These are phyloP conservation scores for Scutellaria galericulata DNA, from an alignment of 257 asterid species.

Conservation along the genomic window DNA sequence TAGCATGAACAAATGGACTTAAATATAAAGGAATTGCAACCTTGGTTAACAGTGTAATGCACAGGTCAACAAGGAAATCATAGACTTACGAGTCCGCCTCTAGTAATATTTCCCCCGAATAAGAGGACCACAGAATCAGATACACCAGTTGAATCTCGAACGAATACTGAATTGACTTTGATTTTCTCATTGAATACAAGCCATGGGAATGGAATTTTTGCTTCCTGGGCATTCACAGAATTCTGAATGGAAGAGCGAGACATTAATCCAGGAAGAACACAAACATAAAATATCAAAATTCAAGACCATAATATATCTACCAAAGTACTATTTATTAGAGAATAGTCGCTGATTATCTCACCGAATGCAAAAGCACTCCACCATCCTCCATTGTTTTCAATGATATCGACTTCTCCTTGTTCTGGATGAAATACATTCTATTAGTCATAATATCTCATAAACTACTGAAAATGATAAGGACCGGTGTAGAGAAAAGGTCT, in stretches of 20 bases:
- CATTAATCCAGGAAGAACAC: slow-evolving; percentile 35
- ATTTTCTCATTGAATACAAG: slow-evolving; percentile 90
- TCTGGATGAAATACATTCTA: slow-evolving; percentile 54
- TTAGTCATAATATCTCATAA: slow-evolving; percentile 36
- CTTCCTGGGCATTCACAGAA: slow-evolving; percentile 81
- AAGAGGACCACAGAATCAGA: slow-evolving; percentile 84
- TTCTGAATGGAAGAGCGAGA: slow-evolving; percentile 46
- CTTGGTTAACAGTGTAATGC: slow-evolving; percentile 16
- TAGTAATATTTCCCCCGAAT: slow-evolving; percentile 75
- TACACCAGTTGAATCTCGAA: slow-evolving; percentile 92
- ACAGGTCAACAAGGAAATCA: slow-evolving; percentile 28
- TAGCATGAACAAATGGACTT: slow-evolving; percentile 24
- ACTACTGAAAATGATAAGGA: slow-evolving; percentile 3
- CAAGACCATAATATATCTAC: slow-evolving; percentile 19
- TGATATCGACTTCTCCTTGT: slow-evolving; percentile 85
- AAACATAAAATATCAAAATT: slow-evolving; percentile 11
- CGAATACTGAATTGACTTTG: slow-evolving; percentile 86
- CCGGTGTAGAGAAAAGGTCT: background rate
- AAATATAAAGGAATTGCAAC: slow-evolving; percentile 15
- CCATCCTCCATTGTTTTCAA: slow-evolving; percentile 98
- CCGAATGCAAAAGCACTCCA: slow-evolving; percentile 81
- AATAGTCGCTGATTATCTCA: slow-evolving; percentile 43
- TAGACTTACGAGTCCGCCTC: slow-evolving; percentile 68
- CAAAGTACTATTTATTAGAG: background rate
- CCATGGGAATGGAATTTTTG: slow-evolving; percentile 86